Conservation (phyloP, 352 stramenopile species). For the Elongisporangium undulatum region DNA sequence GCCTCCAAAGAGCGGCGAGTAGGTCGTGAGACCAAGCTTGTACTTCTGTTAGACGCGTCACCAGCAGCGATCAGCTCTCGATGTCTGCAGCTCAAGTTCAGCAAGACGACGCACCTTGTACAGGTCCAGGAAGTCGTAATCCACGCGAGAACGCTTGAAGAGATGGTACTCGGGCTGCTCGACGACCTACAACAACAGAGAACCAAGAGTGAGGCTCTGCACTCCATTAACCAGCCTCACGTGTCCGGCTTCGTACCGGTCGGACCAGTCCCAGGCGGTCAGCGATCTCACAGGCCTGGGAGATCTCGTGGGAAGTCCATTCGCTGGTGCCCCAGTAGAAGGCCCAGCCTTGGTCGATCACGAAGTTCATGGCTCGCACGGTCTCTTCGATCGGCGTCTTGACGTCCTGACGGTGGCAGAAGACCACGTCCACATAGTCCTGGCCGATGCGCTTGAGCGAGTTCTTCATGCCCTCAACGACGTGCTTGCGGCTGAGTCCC, state of each 20-base stretch:
- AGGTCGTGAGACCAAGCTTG: slow-evolving; percentile 6
- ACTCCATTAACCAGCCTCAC: background rate
- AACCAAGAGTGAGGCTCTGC: background rate
- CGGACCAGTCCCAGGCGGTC: slow-evolving; percentile 37
- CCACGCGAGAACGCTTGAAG: slow-evolving; percentile 32
- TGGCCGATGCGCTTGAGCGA: slow-evolving; percentile 29
- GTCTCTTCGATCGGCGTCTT: slow-evolving; percentile 49
- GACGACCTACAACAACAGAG: background rate
- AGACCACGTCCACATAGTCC: slow-evolving; percentile 48
- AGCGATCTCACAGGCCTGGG: slow-evolving; percentile 38
- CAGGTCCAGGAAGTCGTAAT: slow-evolving; percentile 30
- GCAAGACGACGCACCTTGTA: slow-evolving; percentile 11
- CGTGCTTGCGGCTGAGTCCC: slow-evolving; percentile 27
- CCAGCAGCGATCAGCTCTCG: background rate
- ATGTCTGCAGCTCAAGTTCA: background rate
- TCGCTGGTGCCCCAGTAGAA: slow-evolving; percentile 60
- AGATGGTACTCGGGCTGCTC: slow-evolving; percentile 55
- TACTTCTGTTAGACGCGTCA: background rate
- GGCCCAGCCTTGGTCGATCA: slow-evolving; percentile 42
- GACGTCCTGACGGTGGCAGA: slow-evolving; percentile 41
- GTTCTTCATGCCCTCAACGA: slow-evolving; percentile 34
- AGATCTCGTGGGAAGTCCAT: slow-evolving; percentile 49
- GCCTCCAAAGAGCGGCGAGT: slow-evolving; percentile 22
- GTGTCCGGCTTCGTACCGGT: slow-evolving; percentile 2
- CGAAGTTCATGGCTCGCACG: slow-evolving; percentile 47